Conservation (phyloP, 176 grass and related monocot genomes). For the Carex myosuroides region DNA sequence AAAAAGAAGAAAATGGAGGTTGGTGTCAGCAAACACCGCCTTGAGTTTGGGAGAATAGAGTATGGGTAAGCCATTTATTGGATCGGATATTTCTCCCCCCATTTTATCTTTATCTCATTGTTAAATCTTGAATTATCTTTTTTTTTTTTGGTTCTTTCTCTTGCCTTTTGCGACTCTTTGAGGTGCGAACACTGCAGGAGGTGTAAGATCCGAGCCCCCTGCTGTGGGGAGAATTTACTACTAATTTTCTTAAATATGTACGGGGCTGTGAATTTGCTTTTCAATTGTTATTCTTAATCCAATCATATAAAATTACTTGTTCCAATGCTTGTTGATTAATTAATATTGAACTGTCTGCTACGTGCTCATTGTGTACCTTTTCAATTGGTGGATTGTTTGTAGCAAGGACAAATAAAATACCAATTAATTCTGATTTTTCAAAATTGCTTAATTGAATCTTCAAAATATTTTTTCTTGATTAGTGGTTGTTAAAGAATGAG, state of each 20-base stretch:
- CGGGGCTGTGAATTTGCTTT: too few relatives aligned
- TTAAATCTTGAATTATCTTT: not conserved
- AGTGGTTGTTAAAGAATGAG: too few relatives aligned
- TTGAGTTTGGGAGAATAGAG: not conserved
- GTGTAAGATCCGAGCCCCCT: conserved; percentile 88
- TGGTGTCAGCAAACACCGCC: not conserved
- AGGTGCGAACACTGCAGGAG: conserved; percentile 89
- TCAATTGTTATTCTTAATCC: not conserved
- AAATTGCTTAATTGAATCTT: not conserved
- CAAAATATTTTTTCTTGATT: not conserved
- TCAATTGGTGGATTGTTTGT: not conserved
- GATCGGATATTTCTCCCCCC: not conserved
- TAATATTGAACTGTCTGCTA: not conserved
- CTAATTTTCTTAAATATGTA: not conserved
- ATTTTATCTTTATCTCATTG: not conserved
- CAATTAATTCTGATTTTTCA: not conserved
- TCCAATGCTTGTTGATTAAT: not conserved
- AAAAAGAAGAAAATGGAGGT: conserved; percentile 11
- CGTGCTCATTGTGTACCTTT: not conserved
- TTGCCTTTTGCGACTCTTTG: conserved; percentile 14
- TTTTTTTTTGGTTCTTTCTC: not conserved
- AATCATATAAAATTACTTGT: not conserved
- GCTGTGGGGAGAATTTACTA: conserved; percentile 42
- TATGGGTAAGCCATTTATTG: not conserved
- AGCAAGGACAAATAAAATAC: not conserved